These are phyloP conservation scores for Ceratocystis cubensis DNA, from an alignment of 2,329 filamentous ascomycete species.

Conservation along the genomic window DNA sequence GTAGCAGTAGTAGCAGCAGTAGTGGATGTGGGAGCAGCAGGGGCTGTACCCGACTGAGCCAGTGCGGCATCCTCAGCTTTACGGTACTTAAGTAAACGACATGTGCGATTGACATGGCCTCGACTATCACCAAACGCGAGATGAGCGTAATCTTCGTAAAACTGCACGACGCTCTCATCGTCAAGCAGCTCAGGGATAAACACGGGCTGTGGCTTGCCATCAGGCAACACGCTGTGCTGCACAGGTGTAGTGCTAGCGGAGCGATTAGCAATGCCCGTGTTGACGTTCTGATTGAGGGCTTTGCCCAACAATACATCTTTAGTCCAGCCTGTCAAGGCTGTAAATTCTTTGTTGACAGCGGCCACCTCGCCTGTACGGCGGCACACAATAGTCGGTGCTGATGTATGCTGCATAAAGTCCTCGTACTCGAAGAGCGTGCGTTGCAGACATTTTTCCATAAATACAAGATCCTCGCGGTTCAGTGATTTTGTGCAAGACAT, in stretches of 20 bases:
- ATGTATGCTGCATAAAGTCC: slow-evolving; percentile 76
- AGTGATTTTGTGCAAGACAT: slow-evolving; percentile 85
- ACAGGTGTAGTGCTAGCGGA: slow-evolving; percentile 41
- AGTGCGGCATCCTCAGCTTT: slow-evolving; percentile 26
- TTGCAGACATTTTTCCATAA: slow-evolving; percentile 97
- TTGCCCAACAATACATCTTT: slow-evolving; percentile 80
- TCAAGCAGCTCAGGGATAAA: slow-evolving; percentile 89
- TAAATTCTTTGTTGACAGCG: slow-evolving; percentile 90
- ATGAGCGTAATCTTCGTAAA: slow-evolving; percentile 90
- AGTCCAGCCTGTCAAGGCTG: slow-evolving; percentile 87
- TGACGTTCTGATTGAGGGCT: slow-evolving; percentile 76
- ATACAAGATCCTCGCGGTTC: slow-evolving; percentile 77
- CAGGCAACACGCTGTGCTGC: slow-evolving; percentile 31
- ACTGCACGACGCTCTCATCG: slow-evolving; percentile 83
- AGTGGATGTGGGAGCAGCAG: slow-evolving; percentile 21
- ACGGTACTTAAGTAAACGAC: slow-evolving; percentile 81
- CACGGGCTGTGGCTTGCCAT: slow-evolving; percentile 56
- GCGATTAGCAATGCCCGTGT: slow-evolving; percentile 45
- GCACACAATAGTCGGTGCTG: slow-evolving; percentile 83
- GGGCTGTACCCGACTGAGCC: slow-evolving; percentile 11
- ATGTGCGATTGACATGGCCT: slow-evolving; percentile 70
- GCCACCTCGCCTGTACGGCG: slow-evolving; percentile 90
- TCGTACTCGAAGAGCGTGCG: slow-evolving; percentile 86
- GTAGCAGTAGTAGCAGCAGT: slow-evolving; percentile 21
- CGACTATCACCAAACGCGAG: slow-evolving; percentile 85